phyloP scores from a whole-genome alignment of 306 rosid species.

The Cicer pinnatifidum region DNA sequence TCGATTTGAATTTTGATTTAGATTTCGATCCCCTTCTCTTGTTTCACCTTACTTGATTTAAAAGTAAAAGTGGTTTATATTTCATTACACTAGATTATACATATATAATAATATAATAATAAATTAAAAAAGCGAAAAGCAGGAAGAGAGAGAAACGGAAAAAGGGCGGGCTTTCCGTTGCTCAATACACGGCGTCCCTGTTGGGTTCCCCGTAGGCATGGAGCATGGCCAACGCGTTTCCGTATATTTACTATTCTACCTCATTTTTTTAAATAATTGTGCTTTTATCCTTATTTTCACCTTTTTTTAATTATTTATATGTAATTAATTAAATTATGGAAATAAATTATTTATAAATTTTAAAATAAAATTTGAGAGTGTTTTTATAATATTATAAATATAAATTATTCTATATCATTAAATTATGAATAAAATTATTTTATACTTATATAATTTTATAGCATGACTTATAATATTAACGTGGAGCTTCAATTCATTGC shows the following conservation, averaged over 20 bases:
- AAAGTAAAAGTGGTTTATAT: slow-evolving; percentile 24
- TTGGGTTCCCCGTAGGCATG: slow-evolving; percentile 40
- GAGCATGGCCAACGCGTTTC: slow-evolving; percentile 31
- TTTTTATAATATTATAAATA: no score
- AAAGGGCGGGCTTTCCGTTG: slow-evolving; percentile 55
- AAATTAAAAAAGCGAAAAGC: background rate
- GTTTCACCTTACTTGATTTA: slow-evolving; percentile 9
- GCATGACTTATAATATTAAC: no score
- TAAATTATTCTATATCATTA: no score
- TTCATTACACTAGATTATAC: background rate
- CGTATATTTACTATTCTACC: background rate
- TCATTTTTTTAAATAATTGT: no score
- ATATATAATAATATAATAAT: background rate
- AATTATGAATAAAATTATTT: no score
- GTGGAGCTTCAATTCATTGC: no score
- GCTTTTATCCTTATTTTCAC: no score
- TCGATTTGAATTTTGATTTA: slow-evolving; percentile 2
- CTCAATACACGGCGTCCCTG: slow-evolving; percentile 43
- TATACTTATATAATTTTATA: no score
- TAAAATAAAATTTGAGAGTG: no score
- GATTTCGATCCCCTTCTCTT: slow-evolving; percentile 4
- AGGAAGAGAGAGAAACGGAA: slow-evolving; percentile 24
- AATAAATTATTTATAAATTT: no score
- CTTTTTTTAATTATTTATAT: no score
- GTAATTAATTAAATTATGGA: no score